phyloP scores from a whole-genome alignment of 2,329 filamentous ascomycete species.

The Pyrenophora tritici-repentis region DNA sequence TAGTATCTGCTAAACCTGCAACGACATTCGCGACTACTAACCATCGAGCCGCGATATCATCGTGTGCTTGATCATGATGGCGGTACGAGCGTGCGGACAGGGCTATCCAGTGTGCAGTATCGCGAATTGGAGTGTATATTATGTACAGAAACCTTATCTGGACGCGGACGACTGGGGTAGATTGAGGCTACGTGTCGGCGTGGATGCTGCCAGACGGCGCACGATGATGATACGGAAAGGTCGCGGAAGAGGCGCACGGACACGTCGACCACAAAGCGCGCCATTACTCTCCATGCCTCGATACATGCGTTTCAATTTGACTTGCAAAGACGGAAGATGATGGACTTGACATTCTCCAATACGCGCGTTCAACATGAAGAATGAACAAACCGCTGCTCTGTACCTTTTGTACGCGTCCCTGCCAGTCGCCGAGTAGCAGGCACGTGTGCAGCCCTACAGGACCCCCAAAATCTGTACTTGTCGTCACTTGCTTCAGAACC shows the following conservation, averaged over 20 bases:
- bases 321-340: neutral
- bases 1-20: constrained; percentile 15
- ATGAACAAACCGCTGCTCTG: neutral
- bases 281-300: neutral
- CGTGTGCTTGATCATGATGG: constrained; percentile 81
- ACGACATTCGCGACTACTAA: constrained; percentile 44
- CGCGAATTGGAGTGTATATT: neutral
- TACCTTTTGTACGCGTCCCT: neutral
- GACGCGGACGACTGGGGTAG: neutral
- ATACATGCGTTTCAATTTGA: neutral
- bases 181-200: constrained; percentile 41
- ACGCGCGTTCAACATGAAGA: constrained; percentile 1
- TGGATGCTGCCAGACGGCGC: constrained; percentile 17
- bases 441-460: neutral
- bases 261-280: constrained; percentile 1
- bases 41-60: constrained; percentile 94
- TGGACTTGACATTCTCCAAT: neutral
- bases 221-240: constrained; percentile 31
- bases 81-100: neutral
- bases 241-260: constrained; percentile 29
- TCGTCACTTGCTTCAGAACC: too few species aligned
- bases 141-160: too few species aligned
- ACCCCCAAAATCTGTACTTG: too few species aligned
- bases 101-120: neutral
- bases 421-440: neutral